Base-by-base conservation (phyloP, 2,329 filamentous ascomycete genomes). In the Aspergillus sp. region DNA sequence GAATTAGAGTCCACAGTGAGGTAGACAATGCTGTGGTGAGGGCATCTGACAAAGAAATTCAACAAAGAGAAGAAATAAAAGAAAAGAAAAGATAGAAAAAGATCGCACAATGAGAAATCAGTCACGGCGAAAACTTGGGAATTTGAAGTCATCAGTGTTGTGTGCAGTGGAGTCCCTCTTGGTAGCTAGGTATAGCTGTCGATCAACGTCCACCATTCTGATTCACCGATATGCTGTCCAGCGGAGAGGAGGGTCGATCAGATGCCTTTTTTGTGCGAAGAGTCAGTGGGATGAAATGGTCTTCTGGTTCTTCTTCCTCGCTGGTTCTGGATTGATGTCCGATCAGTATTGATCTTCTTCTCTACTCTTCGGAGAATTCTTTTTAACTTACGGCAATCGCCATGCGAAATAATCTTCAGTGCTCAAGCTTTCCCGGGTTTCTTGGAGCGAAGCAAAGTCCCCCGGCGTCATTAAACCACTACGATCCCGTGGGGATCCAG, bases 381-480 rank as follows among this genome's bases (percentile, higher is more conserved):
- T 19, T 6, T 30, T 7, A 44, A 90, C 90, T 86, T 79, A 97
- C 86, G 91, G 93, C 46, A 97, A 75, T 72, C 94, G 95, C 93
- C 93, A 98, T 29, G 91, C 87, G 60, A 97, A 89, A 67, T 98
- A 97, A 64, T 98, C 93, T 70, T 98, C 93, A 0, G 93, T 97
- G 71, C 79, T 93, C 56, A 98, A 72, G 1, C 91, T 90, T 67
- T 98, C 93, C 35, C 86, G 85, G 36, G 90, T 89, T 69, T 98
- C 93, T 69, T 97, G 93, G 44, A 98, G 74, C 56, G 89, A 95
- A 27, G 90, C 93, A 76, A 97, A 97, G 68, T 98, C 93, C 37
- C 93, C 93, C 6, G 93, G 93, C 1, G 93, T 98, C 93, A 98
- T 97, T 90, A 96, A 95, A 42, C 93, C 93, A 35, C 85, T 85